Conservation (phyloP, 2,329 filamentous ascomycete species). For the Fusarium heterosporum region DNA sequence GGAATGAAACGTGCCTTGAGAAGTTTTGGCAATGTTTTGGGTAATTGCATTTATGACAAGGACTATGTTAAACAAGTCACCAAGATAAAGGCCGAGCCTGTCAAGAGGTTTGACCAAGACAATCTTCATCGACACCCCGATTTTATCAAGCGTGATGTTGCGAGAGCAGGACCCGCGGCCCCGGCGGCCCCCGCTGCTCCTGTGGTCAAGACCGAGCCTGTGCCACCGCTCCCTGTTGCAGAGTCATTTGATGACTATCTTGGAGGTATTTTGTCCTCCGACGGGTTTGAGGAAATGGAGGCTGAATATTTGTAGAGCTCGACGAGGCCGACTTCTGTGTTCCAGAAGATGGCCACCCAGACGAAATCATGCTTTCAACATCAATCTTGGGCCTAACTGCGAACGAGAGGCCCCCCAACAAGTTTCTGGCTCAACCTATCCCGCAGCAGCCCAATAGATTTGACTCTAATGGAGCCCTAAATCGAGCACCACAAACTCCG, state of each 20-base stretch:
- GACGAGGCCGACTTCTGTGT: slow-evolving; percentile 83
- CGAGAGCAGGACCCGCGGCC: slow-evolving; percentile 41
- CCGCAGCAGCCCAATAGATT: slow-evolving; percentile 42
- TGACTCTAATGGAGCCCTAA: slow-evolving; percentile 31
- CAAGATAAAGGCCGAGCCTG: slow-evolving; percentile 83
- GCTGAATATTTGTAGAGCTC: slow-evolving; percentile 67
- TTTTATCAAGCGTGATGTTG: slow-evolving; percentile 71
- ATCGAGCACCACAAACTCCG: slow-evolving; percentile 51
- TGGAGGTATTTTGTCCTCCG: slow-evolving; percentile 58
- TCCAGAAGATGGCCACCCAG: slow-evolving; percentile 76
- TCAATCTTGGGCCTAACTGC: slow-evolving; percentile 35
- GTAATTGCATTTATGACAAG: slow-evolving; percentile 99
- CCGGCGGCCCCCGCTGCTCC: slow-evolving; percentile 21
- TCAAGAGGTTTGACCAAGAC: slow-evolving; percentile 79
- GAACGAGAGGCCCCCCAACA: slow-evolving; percentile 39
- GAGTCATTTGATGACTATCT: slow-evolving; percentile 66
- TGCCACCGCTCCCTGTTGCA: slow-evolving; percentile 21
- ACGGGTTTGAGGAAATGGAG: slow-evolving; percentile 53
- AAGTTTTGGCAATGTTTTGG: slow-evolving; percentile 94
- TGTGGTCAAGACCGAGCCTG: slow-evolving; percentile 48
- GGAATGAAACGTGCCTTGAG: slow-evolving; percentile 88
- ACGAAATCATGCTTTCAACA: slow-evolving; percentile 74
- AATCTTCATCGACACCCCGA: slow-evolving; percentile 85
- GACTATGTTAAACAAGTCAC: slow-evolving; percentile 91
- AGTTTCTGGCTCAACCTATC: slow-evolving; percentile 33